These are phyloP conservation scores for Ceratobasidium sp. DNA, from an alignment of 1,284 basidiomycete genomes.

Conservation along the genomic window DNA sequence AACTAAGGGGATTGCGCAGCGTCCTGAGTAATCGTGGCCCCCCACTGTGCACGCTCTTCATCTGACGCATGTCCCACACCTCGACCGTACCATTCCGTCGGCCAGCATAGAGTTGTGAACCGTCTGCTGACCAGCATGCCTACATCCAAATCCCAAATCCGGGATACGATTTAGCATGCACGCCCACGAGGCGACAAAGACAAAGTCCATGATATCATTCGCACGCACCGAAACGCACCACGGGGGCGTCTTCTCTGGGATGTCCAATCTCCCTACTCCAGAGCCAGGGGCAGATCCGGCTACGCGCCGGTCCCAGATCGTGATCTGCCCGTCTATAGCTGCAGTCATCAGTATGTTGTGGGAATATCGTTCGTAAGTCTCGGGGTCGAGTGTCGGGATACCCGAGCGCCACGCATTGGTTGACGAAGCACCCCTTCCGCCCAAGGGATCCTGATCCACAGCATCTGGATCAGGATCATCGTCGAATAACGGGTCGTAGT, in stretches of 20 bases:
- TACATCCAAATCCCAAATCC: conserved; percentile 53
- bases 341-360: conserved; percentile 89
- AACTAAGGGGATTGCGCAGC: conserved; percentile 85
- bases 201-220: background rate
- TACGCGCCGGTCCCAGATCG: conserved; percentile 89
- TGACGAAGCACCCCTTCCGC: background rate
- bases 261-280: conserved; percentile 85
- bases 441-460: conserved; percentile 52
- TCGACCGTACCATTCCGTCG: conserved; percentile 91
- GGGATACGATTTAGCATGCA: conserved; percentile 26
- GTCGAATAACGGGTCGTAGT: conserved; percentile 81
- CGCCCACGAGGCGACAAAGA: conserved; percentile 22
- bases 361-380: conserved; percentile 73
- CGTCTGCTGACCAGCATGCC: conserved; percentile 95
- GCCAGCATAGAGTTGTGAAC: conserved; percentile 89
- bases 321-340: conserved; percentile 91
- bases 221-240: conserved; percentile 90
- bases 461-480: conserved; percentile 72
- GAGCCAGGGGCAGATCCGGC: conserved; percentile 61
- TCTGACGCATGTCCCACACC: conserved; percentile 90
- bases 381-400: conserved; percentile 64
- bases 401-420: conserved; percentile 47
- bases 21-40: conserved; percentile 82
- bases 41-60: conserved; percentile 64
- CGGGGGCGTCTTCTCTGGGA: conserved; percentile 91